Conservation (phyloP, 106 monocot species). For the Apostasia shenzhenica region DNA sequence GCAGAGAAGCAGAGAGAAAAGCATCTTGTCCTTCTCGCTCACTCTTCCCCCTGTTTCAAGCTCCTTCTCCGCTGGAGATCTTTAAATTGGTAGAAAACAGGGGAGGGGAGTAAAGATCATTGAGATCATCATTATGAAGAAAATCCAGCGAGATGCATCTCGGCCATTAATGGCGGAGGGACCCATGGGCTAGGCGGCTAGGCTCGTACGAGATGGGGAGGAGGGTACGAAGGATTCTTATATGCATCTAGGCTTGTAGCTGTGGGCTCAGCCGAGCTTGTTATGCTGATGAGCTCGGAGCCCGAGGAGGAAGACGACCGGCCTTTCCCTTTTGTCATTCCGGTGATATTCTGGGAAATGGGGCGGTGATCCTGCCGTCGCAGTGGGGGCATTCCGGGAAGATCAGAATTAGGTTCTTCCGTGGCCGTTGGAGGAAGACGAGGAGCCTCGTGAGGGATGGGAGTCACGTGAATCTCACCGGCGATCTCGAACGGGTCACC, state of each 20-base stretch:
- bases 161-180: neutral
- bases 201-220: neutral
- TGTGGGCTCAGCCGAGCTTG: neutral
- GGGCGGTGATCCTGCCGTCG: neutral
- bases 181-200: neutral
- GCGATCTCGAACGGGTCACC: too few species aligned
- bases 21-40: too few species aligned
- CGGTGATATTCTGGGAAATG: conserved; percentile 6
- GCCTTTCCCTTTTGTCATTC: conserved; percentile 1
- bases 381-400: too few species aligned
- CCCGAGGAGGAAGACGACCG: neutral
- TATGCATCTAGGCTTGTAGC: too few species aligned
- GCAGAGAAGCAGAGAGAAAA: too few species aligned
- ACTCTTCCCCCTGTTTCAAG: too few species aligned
- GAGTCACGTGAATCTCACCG: too few species aligned
- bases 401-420: too few species aligned
- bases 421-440: too few species aligned
- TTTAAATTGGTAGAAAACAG: conserved; percentile 1
- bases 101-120: neutral
- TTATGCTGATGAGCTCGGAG: neutral
- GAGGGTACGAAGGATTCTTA: too few species aligned
- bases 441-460: too few species aligned
- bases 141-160: neutral
- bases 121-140: neutral
- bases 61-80: neutral